Evolutionary conservation across 441 rosid genomes (phyloP), one percentile per base, ranked within the genome.

Genomic region (Populus tomentosa): DNA sequence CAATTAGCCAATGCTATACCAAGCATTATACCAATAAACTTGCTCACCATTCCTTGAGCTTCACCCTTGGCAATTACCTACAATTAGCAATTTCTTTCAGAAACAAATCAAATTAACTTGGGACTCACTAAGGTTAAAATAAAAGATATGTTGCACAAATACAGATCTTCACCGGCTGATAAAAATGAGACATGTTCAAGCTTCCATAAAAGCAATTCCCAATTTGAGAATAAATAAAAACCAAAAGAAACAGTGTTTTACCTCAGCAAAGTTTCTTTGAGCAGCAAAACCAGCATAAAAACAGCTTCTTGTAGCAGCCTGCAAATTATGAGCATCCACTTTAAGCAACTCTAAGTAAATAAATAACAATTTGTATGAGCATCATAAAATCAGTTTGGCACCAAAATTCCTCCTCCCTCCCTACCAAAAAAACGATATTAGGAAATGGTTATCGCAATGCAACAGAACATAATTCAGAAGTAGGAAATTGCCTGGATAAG

Each of bases 41-140:
- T 94, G 90, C 98, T 94, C 80, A 94, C 93, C 99, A 95, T 95
- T 85, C 99, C 99, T 85, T 95, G 98, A 86, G 99, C 99, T 90
- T 95, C 99, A 80, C 97, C 99, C 79, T 94, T 95, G 33, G 97
- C 98, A 71, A 95, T 95, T 65, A 95, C 98, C 99, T 93, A 83
- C 50, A 84, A 64, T 76, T 36, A 66, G 64, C 21, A 73, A 59
- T 74, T 74, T 26, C 53, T 72, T 70, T 84, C 42, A 83, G 81
- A 65, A 79, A 74, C 75, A 69, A 10, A 72, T 38, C 35, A 5
- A 38, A 38, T 20, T 70, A 30, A 65, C 46, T 13, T 32, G 2
- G 35, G 35, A 33, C 50, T 16, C 26, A 36, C 21, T 32, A 35
- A 36, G 40, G 50, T 16, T 2, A 36, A 2, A 53, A 36, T 30